Evolutionary conservation across 352 stramenopile species (phyloP), one percentile per base, ranked within the genome.

Genomic region (Pseudoperonospora humuli): DNA sequence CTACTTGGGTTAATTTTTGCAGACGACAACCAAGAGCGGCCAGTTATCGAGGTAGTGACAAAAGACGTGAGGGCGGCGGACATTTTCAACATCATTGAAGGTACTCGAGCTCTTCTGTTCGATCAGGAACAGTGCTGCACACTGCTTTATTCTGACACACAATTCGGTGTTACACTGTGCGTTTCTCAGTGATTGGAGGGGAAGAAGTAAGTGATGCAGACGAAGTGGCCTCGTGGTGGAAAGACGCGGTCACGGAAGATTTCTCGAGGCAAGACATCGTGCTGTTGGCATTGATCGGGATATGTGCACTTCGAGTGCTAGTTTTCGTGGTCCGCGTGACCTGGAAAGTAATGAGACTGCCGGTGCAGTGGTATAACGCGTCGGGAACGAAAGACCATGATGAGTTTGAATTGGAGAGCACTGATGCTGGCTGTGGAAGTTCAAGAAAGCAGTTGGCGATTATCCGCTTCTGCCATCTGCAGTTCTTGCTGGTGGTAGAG

Each of bases 41-140:
- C 57, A 35, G 47, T 71, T 15, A 67, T 81, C 27, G 59, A 77
- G 38, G 58, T 81, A 7, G 57, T 75, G 9, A 61, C 66, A 17
- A 70, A 65, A 44, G 69, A 81, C 44, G 71, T 81, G 40, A 55
- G 44, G 37, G 72, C 65, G 26, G 63, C 69, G 0, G 69, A 81
- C 32, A 61, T 81, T 50, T 70, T 68, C 37, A 62, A 57, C 25
- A 52, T 72, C n/a, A 61, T 76, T 40, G 29, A 73, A 69, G 57
- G 69, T 75, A 70, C 38, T 49, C n/a, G 47, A 15, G 35, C 19
- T 17, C 23, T 7, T 31, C 1, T 37, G 17, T 18, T 26, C 19
- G 8, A 19, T 7, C 10, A 39, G 20, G 25, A 39, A 15, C 1
- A 9, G 10, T 44, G 21, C 18, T 50, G 26, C 20, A 1, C 13